These are phyloP conservation scores for Fraxinus sp. DNA, from an alignment of 305 asterid species.

Conservation along the genomic window DNA sequence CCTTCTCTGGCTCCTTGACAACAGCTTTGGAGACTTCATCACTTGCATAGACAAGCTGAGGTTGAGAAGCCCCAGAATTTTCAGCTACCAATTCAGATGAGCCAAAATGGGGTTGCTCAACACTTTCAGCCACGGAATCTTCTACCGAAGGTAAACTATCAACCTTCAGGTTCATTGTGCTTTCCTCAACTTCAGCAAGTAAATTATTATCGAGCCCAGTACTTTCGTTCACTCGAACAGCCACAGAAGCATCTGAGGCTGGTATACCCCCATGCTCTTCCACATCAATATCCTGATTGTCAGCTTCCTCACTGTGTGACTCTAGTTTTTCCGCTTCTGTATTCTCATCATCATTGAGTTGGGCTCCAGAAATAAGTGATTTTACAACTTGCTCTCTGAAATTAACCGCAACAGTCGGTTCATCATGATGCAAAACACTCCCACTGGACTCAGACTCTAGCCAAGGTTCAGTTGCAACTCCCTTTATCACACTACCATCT, in stretches of 20 bases:
- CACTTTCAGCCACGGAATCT: conserved; percentile 21
- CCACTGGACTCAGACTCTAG: conserved; percentile 37
- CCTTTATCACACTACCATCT: conserved; percentile 40
- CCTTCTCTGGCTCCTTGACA: conserved; percentile 35
- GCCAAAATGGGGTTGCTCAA: conserved; percentile 28
- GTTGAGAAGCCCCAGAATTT: conserved; percentile 33
- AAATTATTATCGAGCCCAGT: conserved; percentile 28
- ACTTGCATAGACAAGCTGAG: conserved; percentile 24
- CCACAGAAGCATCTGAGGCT: conserved; percentile 24
- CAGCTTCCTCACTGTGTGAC: conserved; percentile 21
- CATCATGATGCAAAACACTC: conserved; percentile 31
- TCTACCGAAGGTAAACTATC: conserved; percentile 15
- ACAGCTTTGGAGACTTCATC: conserved; percentile 31
- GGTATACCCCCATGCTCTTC: conserved; percentile 37
- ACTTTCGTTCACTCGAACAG: conserved; percentile 25
- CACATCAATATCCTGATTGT: conserved; percentile 30
- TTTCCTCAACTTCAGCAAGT: conserved; percentile 28
- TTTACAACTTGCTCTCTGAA: conserved; percentile 29
- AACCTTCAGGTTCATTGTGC: conserved; percentile 26
- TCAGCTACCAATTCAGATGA: conserved; percentile 29
- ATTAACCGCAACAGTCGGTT: conserved; percentile 23
- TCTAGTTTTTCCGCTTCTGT: conserved; percentile 32
- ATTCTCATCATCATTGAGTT: conserved; percentile 29
- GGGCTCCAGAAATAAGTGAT: conserved; percentile 23
- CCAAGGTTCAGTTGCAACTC: conserved; percentile 29